Conservation (phyloP, 106 monocot genomes). For the Dioscorea dumetorum region DNA sequence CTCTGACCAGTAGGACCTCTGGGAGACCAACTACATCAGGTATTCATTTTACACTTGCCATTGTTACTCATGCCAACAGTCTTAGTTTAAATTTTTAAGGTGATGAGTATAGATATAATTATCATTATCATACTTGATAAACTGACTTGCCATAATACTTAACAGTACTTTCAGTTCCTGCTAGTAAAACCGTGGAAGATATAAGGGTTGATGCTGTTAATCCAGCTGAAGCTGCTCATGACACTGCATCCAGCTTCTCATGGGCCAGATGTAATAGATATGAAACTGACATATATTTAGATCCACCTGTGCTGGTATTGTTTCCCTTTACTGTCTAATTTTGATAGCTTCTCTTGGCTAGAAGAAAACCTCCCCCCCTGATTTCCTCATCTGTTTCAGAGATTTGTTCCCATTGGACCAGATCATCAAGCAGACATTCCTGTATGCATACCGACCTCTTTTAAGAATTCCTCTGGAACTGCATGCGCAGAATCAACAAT, state of each 20-base stretch:
- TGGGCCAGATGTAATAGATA: not conserved
- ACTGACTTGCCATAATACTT: too few species aligned
- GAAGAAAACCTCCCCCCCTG: slow-evolving; percentile 6
- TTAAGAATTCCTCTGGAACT: not conserved
- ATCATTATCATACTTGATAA: not conserved
- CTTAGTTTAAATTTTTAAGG: too few species aligned
- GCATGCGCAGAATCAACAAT: not conserved
- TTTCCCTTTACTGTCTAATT: slow-evolving; percentile 14
- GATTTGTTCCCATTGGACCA: slow-evolving; percentile 47
- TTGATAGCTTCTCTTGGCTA: slow-evolving; percentile 8
- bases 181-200: not conserved
- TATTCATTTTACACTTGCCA: slow-evolving; percentile 3
- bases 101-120: not conserved
- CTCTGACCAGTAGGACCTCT: not conserved
- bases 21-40: slow-evolving; percentile 11
- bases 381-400: slow-evolving; percentile 23
- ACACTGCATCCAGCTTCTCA: too few species aligned
- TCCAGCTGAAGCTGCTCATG: too few species aligned
- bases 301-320: slow-evolving; percentile 10
- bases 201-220: too few species aligned
- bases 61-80: too few species aligned
- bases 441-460: slow-evolving; percentile 10
- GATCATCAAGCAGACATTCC: slow-evolving; percentile 65
- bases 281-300: slow-evolving; percentile 4
- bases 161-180: slow-evolving; percentile 13